Base-by-base conservation (phyloP, 2,329 filamentous ascomycete genomes). In the Didymella arachidicola region DNA sequence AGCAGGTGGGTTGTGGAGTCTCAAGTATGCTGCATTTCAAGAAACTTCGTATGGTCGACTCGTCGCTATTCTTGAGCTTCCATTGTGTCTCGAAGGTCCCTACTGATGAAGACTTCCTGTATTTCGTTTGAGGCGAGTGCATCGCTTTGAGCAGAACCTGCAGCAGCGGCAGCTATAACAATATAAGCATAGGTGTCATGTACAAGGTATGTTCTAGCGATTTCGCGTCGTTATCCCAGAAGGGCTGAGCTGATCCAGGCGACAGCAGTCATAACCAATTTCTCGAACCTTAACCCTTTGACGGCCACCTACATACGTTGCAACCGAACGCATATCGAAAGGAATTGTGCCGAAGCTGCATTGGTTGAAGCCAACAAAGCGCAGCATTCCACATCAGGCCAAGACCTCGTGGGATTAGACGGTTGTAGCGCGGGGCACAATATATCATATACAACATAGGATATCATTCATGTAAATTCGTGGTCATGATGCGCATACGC, bases 181-280 rank as follows among this genome's bases (percentile, higher is more conserved):
- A 5, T 11, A 43, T 36, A 22, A 19, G 22, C 29, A n/a, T 7
- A 26, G 22, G 30, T 16, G 10, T n/a, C n/a, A 45, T 22, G 14
- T 11, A n/a, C 2, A 22, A 50, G 45, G 46, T 29, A 30, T 30
- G 39, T 14, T 10, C 7, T 19, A 11, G 2, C 10, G 2, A 6
- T n/a, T 8, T n/a, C 4, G n/a, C 32, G 7, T 25, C 42, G 32
- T n/a, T 32, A 14, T n/a, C 16, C 38, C 19, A 41, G 1, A 25
- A 41, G 14, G 38, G 11, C 10, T 41, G 38, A 41, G 30, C 53
- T 56, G 46, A 50, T 32, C 16, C 39, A 30, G n/a, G 19, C 39
- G 30, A 38, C 25, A 56, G 45, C 19, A 41, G 11, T 4, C 4
- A 25, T 2, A 25, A 18, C 14, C 2, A 19, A 14, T 41, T n/a